A percentile compares a stretch with the other conserved stretches of the same genome.
Evolutionary conservation across 2,329 filamentous ascomycete species (phyloP).

Genomic region (Cordyceps cateniannulata): DNA sequence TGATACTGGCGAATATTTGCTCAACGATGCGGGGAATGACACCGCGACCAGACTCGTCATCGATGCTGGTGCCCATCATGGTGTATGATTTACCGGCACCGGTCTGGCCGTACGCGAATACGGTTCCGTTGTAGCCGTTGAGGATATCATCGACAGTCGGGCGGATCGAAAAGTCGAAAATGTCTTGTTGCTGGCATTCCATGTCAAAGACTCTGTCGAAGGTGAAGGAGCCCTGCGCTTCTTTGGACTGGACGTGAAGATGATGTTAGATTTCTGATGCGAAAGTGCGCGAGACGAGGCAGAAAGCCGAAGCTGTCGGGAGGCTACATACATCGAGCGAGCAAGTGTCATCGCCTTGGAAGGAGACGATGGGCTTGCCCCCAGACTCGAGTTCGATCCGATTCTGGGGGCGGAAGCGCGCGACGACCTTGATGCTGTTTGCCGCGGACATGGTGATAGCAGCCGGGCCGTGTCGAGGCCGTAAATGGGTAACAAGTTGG

Average conservation of each 20-base stretch:
- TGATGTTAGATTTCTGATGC: not conserved
- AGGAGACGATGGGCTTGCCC: conserved; percentile 85
- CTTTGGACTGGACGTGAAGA: conserved; percentile 58
- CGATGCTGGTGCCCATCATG: conserved; percentile 78
- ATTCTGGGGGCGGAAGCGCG: conserved; percentile 96
- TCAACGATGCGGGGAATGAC: conserved; percentile 96
- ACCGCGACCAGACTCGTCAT: conserved; percentile 79
- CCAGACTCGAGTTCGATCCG: conserved; percentile 84
- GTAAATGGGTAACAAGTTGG: conserved; percentile 2
- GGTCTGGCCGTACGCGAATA: conserved; percentile 97
- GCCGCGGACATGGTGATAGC: conserved; percentile 46
- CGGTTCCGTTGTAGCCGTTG: conserved; percentile 98
- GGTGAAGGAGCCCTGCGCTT: conserved; percentile 81
- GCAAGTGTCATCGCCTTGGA: conserved; percentile 86
- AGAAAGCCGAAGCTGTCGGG: conserved; percentile 1
- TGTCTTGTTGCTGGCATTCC: conserved; percentile 80
- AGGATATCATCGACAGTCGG: conserved; percentile 96
- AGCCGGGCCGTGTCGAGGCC: conserved; percentile 7
- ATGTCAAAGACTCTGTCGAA: conserved; percentile 98
- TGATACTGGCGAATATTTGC: conserved; percentile 93
- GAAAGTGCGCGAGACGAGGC: not conserved
- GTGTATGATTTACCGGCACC: conserved; percentile 98
- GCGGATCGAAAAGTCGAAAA: conserved; percentile 97
- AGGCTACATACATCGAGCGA: conserved; percentile 62
- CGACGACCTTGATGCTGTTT: conserved; percentile 80